Evolutionary conservation across 2,329 filamentous ascomycete species (phyloP).

Genomic region (Pseudocercospora eumusae): DNA sequence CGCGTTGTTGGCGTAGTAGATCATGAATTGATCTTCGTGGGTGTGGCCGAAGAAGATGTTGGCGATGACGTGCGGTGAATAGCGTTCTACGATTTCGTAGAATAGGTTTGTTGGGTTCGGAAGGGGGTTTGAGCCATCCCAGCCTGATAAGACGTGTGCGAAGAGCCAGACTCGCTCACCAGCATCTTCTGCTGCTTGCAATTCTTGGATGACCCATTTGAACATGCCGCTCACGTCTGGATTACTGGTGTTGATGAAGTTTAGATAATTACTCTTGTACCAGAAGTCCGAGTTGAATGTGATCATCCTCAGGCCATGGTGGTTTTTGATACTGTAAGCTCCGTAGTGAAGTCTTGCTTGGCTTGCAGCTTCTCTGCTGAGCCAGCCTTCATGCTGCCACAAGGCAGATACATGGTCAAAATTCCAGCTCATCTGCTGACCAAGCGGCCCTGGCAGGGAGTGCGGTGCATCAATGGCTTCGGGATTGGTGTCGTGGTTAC

Average conservation of each 20-base stretch:
- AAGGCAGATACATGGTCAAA: slow-evolving; percentile 58
- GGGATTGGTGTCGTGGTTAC: slow-evolving; percentile 60
- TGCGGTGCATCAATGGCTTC: slow-evolving; percentile 57
- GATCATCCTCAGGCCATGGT: slow-evolving; percentile 55
- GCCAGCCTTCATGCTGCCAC: slow-evolving; percentile 60
- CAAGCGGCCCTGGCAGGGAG: slow-evolving; percentile 54
- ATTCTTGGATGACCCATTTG: slow-evolving; percentile 54
- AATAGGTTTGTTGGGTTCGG: slow-evolving; percentile 57
- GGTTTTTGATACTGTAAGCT: slow-evolving; percentile 57
- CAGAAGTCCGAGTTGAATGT: slow-evolving; percentile 57
- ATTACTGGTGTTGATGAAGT: slow-evolving; percentile 55
- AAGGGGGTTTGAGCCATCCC: slow-evolving; percentile 57
- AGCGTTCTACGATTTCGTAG: slow-evolving; percentile 58
- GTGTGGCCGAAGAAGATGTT: slow-evolving; percentile 59
- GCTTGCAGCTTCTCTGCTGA: slow-evolving; percentile 48
- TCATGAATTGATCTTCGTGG: slow-evolving; percentile 57
- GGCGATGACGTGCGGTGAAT: slow-evolving; percentile 57
- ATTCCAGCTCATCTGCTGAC: slow-evolving; percentile 60
- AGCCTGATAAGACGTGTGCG: slow-evolving; percentile 58
- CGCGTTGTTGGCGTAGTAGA: slow-evolving; percentile 54
- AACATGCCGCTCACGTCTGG: slow-evolving; percentile 54
- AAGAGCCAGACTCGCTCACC: slow-evolving; percentile 58
- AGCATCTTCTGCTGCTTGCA: slow-evolving; percentile 55
- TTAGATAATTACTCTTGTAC: slow-evolving; percentile 50
- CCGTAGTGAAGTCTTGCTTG: slow-evolving; percentile 58